Base-by-base conservation (phyloP, 805 yeast species). In the Ogataea paradorogensis region DNA sequence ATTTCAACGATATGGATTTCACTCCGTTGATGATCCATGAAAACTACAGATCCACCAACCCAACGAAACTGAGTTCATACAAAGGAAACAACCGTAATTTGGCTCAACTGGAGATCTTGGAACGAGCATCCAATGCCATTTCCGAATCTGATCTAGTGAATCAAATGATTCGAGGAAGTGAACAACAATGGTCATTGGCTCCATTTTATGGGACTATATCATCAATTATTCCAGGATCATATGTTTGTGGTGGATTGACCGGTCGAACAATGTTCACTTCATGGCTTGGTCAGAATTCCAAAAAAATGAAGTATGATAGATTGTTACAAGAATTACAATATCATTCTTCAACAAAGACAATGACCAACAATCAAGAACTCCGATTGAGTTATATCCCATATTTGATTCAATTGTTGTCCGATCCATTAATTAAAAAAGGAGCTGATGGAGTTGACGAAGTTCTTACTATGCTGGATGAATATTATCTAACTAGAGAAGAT, bases 1-100 rank as follows among this genome's bases (percentile, higher is more conserved):
- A 89, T 58, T 93, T 93, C 69, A 89, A 88, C 62, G 99, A 93
- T 63, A 85, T 87, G 63, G 96, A 89, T 57, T 84, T 93, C 59
- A 81, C 95, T 1, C 98, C 99, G 5, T 70, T 91, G 46, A 91
- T 93, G 98, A 76, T 93, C 38, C 97, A 91, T 58, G 99, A 93
- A 60, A 93, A 93, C 64, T 93, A 93, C 59, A 62, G 87, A 34
- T 65, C 65, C 25, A 81, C 95, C 0, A 67, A 66, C 28, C 96
- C 95, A 1, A 45, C 69, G 7, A 48, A 40, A 37, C 38, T 55
- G n/a, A 37, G 16, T 13, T 18, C 36, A 11, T 38, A 29, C 23
- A 35, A 53, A 3, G 45, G 50, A 31, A 62, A 62, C 20, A 63
- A 68, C 13, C 56, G 66, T 9, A 67, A 74, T n/a, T 50, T 65